Base-by-base conservation (phyloP, 1,139 yeast genomes). In the Scheffersomyces lignicola region DNA sequence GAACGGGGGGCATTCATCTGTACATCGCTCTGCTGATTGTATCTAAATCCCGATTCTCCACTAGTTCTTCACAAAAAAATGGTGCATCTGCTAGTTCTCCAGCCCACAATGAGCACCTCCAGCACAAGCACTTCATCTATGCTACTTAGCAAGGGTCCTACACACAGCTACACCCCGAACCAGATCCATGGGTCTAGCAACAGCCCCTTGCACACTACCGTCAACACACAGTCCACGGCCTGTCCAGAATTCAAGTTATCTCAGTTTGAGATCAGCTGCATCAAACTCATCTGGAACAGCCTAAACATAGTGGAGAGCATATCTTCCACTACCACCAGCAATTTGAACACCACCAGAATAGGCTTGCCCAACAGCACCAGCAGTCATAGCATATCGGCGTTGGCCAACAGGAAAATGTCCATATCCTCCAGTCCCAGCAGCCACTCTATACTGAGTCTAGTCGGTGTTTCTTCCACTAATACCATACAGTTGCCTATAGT, bases 261-360 rank as follows among this genome's bases (percentile, higher is more conserved):
- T 8, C 45, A 42, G 29, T 35, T 33, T 18, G 53, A 52, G 26
- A 41, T 50, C 9, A 31, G 37, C 10, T 33, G 33, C 15, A 37
- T 52, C 29, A 45, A 42, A 29, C 25, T 31, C 28, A 35, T 46
- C 21, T 52, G 57, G 57, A 26, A 14, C 18, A 16, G 5, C n/a
- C 18, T 26, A 10, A 10, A 26, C 5, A 15, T 26, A 5, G 15
- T 24, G 18, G 16, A 12, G 7, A 20, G 9, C 23, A n/a, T 20
- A 8, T 20, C 23, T 9, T 9, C 23, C 23, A 20, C 23, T 20
- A 20, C 23, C 23, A 20, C 23, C 23, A 20, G 9, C 23, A 20
- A 20, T 20, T 20, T 20, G n/a, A 20, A 20, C n/a, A 20, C 23
- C 8, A 20, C 23, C 8, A 20, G 23, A 20, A 20, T 20, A 20